Evolutionary conservation across 176 grass and related monocot genomes (phyloP).

Genomic region (Miscanthus lutarioriparius): DNA sequence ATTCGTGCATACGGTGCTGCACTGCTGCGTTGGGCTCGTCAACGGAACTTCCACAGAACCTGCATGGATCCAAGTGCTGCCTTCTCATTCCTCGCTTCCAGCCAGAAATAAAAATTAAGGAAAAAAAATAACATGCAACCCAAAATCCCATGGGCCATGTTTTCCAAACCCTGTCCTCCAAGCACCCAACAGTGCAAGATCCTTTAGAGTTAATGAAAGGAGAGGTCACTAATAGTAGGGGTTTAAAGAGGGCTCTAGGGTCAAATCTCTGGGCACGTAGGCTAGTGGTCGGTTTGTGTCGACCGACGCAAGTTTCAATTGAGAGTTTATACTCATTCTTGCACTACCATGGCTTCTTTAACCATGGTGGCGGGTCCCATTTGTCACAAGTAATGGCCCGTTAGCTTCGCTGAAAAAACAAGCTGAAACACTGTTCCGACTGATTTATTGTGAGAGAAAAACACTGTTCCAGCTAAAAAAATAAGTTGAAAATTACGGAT

Average conservation of each 20-base stretch:
- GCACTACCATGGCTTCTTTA: conserved; percentile 15
- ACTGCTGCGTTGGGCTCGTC: conserved; percentile 36
- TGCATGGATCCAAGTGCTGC: conserved; percentile 62
- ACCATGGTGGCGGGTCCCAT: not conserved
- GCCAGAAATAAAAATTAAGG: conserved; percentile 14
- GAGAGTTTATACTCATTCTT: conserved; percentile 22
- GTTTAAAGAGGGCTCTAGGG: conserved; percentile 44
- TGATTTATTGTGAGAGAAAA: too few relatives aligned
- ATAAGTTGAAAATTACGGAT: too few relatives aligned
- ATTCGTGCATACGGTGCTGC: conserved; percentile 31
- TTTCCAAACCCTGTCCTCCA: conserved; percentile 80
- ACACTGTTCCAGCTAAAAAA: too few relatives aligned
- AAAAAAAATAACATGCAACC: conserved; percentile 27
- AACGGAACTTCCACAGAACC: conserved; percentile 58
- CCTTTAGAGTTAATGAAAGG: conserved; percentile 59
- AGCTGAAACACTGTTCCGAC: too few relatives aligned
- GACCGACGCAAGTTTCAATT: conserved; percentile 8
- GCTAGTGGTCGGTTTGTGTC: conserved; percentile 39
- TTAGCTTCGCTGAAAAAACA: too few relatives aligned
- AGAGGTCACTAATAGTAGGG: conserved; percentile 28
- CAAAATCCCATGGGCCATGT: conserved; percentile 65
- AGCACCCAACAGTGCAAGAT: conserved; percentile 65
- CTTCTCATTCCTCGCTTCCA: conserved; percentile 53
- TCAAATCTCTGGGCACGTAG: conserved; percentile 42
- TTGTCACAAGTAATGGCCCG: not conserved